Base-by-base conservation (phyloP, 1,284 basidiomycete species). In the Apiotrichum porosum region DNA sequence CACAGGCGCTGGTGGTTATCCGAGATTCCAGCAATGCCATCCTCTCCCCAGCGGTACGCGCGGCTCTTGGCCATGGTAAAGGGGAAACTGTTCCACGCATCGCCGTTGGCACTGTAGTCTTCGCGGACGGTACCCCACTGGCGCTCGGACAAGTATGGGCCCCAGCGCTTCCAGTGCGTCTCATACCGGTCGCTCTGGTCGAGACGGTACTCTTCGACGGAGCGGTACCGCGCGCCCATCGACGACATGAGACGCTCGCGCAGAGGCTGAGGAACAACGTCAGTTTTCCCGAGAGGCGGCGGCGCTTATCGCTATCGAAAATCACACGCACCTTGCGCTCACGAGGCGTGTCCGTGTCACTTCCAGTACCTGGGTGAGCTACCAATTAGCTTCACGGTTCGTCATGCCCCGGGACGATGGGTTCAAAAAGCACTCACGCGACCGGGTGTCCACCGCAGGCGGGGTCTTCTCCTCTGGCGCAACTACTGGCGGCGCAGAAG, bases 81-180 rank as follows among this genome's bases (percentile, higher is more conserved):
- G 34, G 92, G 91, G 73, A 98, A 98, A 68, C 94, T 90, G 59
- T 84, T 86, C 94, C 94, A 98, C 9, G 94, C 93, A 69, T 98
- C 90, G 46, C 94, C 94, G 69, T 97, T 86, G 30, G 79, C 83
- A 37, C 92, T 97, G 76, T 98, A 98, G 72, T 98, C 94, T 73
- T 98, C 94, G 55, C 94, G 84, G 33, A 98, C 94, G 19, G 93
- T 97, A 26, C 91, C 92, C 94, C 94, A 98, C 79, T 97, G 94
- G 52, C 94, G 81, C 75, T 98, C 94, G 56, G 85, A 86, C 53
- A 98, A 80, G 76, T 97, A 97, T 15, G 94, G 94, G 23, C 94
- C 94, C 94, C 94, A 97, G 61, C 89, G 80, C 75, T 97, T 97
- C 94, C 94, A 98, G 72, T 97, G 91, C 35, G 78, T 76, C 54